Evolutionary conservation across 1,139 yeast species (phyloP).

Genomic region (Pichia sp.): DNA sequence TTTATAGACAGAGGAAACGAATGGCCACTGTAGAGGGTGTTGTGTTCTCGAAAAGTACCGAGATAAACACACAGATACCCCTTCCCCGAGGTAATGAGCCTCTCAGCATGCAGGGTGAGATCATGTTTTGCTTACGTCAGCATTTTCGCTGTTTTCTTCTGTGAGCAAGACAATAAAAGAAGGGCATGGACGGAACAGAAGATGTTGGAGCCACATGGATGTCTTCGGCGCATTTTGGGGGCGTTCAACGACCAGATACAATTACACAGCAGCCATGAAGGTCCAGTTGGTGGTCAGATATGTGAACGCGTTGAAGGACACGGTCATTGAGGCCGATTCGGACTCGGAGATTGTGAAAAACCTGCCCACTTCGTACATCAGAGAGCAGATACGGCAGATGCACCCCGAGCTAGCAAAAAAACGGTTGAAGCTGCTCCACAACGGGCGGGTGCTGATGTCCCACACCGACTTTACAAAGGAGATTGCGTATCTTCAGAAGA

Average conservation of each 20-base stretch:
- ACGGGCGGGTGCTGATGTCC: conserved; percentile 67
- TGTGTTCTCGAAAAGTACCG: too few relatives aligned
- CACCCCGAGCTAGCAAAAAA: conserved; percentile 39
- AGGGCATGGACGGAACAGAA: too few relatives aligned
- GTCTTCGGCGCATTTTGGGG: background rate
- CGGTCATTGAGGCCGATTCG: conserved; percentile 33
- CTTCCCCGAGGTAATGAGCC: too few relatives aligned
- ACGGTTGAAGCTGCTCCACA: conserved; percentile 66
- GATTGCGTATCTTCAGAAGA: conserved; percentile 32
- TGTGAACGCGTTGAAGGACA: conserved; percentile 46
- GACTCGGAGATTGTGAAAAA: conserved; percentile 26
- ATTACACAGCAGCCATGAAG: conserved; percentile 2
- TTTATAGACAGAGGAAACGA: too few relatives aligned
- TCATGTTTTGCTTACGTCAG: too few relatives aligned
- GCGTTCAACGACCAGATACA: background rate
- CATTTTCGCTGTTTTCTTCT: too few relatives aligned
- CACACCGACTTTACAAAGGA: conserved; percentile 53
- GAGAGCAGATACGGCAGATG: conserved; percentile 40
- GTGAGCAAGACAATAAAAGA: too few relatives aligned
- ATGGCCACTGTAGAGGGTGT: too few relatives aligned
- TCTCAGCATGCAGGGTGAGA: too few relatives aligned
- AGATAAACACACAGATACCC: too few relatives aligned
- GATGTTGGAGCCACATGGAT: too few relatives aligned
- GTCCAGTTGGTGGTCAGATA: conserved; percentile 45
- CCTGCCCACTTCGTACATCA: conserved; percentile 41